Conservation (phyloP, 176 grass and related monocot genomes). For the Thinopyrum elongatum region DNA sequence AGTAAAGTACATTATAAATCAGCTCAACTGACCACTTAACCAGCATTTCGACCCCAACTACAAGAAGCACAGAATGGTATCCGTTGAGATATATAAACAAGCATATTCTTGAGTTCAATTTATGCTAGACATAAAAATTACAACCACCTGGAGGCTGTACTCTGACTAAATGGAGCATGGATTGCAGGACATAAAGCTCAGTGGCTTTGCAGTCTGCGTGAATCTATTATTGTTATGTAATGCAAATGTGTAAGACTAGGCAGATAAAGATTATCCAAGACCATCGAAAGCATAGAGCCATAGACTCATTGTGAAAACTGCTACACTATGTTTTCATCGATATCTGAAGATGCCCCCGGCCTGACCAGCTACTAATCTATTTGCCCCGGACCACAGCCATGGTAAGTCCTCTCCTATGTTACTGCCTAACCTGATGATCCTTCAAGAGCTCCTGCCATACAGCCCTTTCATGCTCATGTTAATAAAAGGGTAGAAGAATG, state of each 20-base stretch:
- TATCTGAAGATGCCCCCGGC: background rate
- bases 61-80: background rate
- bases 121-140: background rate
- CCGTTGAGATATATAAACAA: background rate
- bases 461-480: conserved; percentile 1
- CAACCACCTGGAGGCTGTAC: conserved; percentile 5
- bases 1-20: background rate
- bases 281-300: background rate
- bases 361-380: background rate
- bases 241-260: background rate
- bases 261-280: background rate
- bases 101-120: background rate
- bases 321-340: too few species aligned
- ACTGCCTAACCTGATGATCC: background rate
- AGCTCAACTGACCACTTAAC: background rate
- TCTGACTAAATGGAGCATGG: background rate
- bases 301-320: background rate
- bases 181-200: background rate
- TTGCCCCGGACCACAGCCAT: background rate
- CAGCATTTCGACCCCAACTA: background rate
- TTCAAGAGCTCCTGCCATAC: background rate
- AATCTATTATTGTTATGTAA: background rate
- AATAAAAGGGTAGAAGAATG: background rate
- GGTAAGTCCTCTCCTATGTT: background rate
- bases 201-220: background rate